Evolutionary conservation across 1,284 basidiomycete genomes (phyloP), one percentile per base, ranked within the genome.

Genomic region (Athelia psychrophila): DNA sequence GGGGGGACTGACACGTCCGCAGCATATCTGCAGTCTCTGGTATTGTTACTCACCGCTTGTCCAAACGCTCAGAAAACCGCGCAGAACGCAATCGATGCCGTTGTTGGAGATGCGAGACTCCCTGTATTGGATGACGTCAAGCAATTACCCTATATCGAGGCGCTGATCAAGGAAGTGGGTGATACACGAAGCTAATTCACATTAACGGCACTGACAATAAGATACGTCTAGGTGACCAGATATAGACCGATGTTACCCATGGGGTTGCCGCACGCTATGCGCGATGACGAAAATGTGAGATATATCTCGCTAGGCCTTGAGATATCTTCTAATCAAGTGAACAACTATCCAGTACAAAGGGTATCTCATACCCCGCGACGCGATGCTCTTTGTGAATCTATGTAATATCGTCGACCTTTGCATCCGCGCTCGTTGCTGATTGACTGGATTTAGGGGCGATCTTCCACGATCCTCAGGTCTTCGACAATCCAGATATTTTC

Each of bases 331-430:
- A 18, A 35, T n/a, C 16, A 48, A 16, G 33, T 38, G 12, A 44
- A 53, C 47, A 53, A 62, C 32, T 25, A 8, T 15, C 25, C n/a
- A n/a, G n/a, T 36, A 63, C 33, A 54, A 58, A n/a, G 58, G 57
- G 2, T 59, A 56, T 47, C 27, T 57, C 25, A 55, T 65, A 13
- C 62, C 61, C 10, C 53, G 56, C n/a, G 56, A 54, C 15, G 47
- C 56, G 18, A 53, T 53, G 3, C 40, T 63, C 23, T 51, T 64
- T 32, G 54, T 60, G 20, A 65, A 65, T 50, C 50, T 51, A 5
- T 64, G 63, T 35, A 35, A n/a, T n/a, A 35, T 35, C n/a, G n/a
- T 35, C n/a, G n/a, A 12, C 33, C 33, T 62, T 15, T 25, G 48
- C 47, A 2, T 24, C 15, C 22, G 10, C 16, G n/a, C n/a, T n/a